Evolutionary conservation across 2,329 filamentous ascomycete genomes (phyloP), one percentile per base, ranked within the genome.

Genomic region (Chrysosphaeria jannelii): DNA sequence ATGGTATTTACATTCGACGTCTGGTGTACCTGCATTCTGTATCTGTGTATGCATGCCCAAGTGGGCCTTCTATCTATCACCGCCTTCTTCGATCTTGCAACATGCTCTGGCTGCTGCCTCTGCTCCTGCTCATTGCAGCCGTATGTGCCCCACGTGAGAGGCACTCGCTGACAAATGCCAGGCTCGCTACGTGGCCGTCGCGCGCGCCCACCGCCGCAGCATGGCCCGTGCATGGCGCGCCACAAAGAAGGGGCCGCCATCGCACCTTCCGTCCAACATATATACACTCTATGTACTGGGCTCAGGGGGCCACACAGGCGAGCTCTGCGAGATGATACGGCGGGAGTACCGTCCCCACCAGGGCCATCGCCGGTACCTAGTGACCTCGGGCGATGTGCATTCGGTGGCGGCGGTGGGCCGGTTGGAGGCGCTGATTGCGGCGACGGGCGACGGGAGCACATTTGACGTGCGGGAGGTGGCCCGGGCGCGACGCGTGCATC

Each of bases 301-400:
- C 24, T 88, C 74, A 3, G 85, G 85, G 15, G 85, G 85, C 1
- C 85, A 97, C 45, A 91, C 85, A 1, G 67, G 76, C 22, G 85
- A 97, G 44, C 89, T 97, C 71, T 53, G 90, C 30, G 64, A 69
- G 36, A 71, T 91, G 49, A 60, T 97, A 34, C 49, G 51, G 27
- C 48, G 51, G 33, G 57, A 55, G 32, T 58, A 57, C 36, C 50
- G 48, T 27, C 44, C 45, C 19, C 51, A 50, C 31, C 39, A 43
- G 36, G 45, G 66, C 45, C 66, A 72, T 35, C 60, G 85, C 13
- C 81, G 75, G 14, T 97, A 89, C 41, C 47, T 89, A 12, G 53
- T 88, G 25, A 71, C 68, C 31, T 63, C 58, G 2, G 78, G 71
- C 1, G 85, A 97, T 38, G 43, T 40, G 6, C 62, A 75, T 39